Base-by-base conservation (phyloP, 176 grass and related monocot species). In the Eleusine indica region DNA sequence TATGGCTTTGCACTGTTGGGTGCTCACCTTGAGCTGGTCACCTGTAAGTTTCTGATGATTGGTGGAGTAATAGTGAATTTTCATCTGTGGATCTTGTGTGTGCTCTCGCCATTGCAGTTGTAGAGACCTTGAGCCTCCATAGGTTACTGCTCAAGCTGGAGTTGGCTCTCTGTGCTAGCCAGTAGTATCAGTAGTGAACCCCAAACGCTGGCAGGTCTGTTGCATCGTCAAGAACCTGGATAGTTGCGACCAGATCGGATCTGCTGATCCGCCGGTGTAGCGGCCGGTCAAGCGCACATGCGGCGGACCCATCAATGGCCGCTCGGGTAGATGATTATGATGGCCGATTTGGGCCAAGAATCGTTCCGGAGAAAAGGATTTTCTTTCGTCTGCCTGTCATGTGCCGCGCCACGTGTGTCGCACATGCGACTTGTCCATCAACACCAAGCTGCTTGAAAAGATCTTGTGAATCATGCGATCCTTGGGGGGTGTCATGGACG, bases 1-100 rank as follows among this genome's bases (percentile, higher is more conserved):
- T 49, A 37, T 39, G 78, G 77, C 83, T 52, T 82, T 65, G 60
- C 68, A 47, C 3, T 65, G 35, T 32, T 68, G 70, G 46, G 17
- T 71, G 82, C 79, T 83, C 76, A 42, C 47, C 85, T 80, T 41
- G 81, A 87, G 85, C 89, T 80, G 29, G 38, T 81, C 57, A 17
- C 25, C 38, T 87, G 75, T 84, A 76, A 82, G 80, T 78, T 68
- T 68, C 82, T 49, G 71, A 74, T 51, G 73, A 74, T 70, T 63
- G 60, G n/a, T 35, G 32, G 32, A 35, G 32, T 79, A 86, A 79
- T 19, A 74, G 65, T 80, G 70, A 22, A 77, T 71, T 71, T 68
- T 80, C 77, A 11, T 70, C 41, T 44, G 13, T 89, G 15, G 37
- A 18, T 71, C 18, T 7, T 51, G 4, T 43, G 29, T 71, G 25